Base-by-base conservation (phyloP, 768 basidiomycete species). In the Podaxis sp. region DNA sequence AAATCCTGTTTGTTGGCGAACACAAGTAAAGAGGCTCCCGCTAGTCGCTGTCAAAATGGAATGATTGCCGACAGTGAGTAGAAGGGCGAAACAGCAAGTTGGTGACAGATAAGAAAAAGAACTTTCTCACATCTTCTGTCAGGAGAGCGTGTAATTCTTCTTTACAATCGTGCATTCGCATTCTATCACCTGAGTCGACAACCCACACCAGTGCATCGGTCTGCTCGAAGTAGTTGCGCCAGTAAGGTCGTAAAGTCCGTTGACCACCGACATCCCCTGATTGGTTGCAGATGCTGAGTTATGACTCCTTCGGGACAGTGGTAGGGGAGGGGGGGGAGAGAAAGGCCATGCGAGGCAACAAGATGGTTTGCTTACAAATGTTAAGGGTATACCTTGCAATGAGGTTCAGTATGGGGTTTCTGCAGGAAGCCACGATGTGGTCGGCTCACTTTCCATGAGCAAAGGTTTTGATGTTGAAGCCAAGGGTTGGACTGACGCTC, bases 1-100 rank as follows among this genome's bases (percentile, higher is more conserved):
- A 99, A 85, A 77, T 99, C 97, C 72, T 97, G 96, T 76, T 99
- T 99, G 77, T 99, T 99, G 30, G 97, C 97, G 72, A 99, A 93
- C 59, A 99, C 88, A 40, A 99, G 85, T 56, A 99, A 82, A 12
- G 95, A 96, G 48, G 97, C 97, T n/a, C 97, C 96, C 56, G 94
- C 88, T 63, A 99, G 77, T 70, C 97, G 85, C 96, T 99, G 68
- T 62, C 67, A 68, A 68, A 65, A 40, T 61, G 60, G 68, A 59
- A 68, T 72, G 70, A 71, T 71, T 67, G 52, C 68, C 67, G 67
- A 62, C 22, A 22, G 13, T 40, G 51, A 33, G 64, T 54, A 52
- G 51, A 33, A 52, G 51, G 61, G 68, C 51, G 53, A 48, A 61
- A 48, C 44, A 59, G 53, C 26, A 61, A 59, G 53, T 65, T 51